Conservation (phyloP, 257 asterid species). For the Fraxinus pennsylvanica region DNA sequence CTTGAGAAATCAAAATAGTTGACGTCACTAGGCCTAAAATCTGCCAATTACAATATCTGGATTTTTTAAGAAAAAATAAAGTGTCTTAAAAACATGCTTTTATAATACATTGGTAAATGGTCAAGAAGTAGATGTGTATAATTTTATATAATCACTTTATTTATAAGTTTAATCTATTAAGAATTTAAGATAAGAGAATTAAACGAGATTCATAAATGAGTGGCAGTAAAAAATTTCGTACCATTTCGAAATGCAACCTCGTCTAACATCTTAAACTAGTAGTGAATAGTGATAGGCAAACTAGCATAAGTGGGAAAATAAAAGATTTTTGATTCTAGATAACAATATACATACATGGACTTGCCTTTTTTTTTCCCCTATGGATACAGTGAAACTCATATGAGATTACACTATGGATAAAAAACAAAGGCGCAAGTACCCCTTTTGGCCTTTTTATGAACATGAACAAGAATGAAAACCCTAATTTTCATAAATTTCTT, state of each 20-base stretch:
- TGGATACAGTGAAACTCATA: neutral
- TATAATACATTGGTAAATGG: neutral
- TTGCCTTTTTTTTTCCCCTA: neutral
- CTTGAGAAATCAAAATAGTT: too few relatives aligned
- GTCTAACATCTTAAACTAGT: neutral
- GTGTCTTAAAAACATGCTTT: neutral
- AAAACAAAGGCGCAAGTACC: neutral
- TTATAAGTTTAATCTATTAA: too few relatives aligned
- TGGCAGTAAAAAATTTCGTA: neutral
- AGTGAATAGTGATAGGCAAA: neutral
- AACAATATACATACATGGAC: conserved; percentile 5
- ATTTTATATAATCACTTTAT: too few relatives aligned
- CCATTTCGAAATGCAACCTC: neutral
- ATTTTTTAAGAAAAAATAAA: too few relatives aligned
- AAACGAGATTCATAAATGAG: neutral
- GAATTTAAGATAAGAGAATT: too few relatives aligned
- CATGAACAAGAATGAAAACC: conserved; percentile 2
- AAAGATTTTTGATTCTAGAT: conserved; percentile 10
- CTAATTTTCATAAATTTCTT: neutral
- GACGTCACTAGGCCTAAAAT: neutral
- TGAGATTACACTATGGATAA: neutral
- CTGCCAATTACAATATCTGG: neutral
- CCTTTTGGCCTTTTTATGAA: neutral
- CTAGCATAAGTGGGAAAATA: neutral
- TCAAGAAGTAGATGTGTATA: neutral